Percentiles rank a stretch among this genome's conserved stretches.
Conservation (phyloP, 2,329 filamentous ascomycete genomes). For the Hirsutella thompsonii region DNA sequence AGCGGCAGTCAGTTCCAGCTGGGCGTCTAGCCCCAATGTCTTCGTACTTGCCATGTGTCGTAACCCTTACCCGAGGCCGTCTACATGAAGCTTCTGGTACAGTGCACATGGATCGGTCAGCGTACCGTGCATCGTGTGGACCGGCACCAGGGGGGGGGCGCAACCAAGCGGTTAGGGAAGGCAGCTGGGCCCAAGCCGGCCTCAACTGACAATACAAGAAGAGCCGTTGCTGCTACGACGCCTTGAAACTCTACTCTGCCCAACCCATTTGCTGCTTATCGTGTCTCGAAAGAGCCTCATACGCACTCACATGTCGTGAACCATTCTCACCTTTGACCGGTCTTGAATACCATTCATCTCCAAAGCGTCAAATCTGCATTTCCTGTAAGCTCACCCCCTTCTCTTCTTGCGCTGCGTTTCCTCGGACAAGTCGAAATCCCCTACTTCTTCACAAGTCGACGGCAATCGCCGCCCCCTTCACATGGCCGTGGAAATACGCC, state of each 20-base stretch:
- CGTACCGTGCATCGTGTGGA: slow-evolving; percentile 4
- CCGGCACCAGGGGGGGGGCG: slow-evolving; percentile 1
- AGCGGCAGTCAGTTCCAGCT: too few species aligned
- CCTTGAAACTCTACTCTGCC: background rate
- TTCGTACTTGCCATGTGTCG: too few species aligned
- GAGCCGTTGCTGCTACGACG: slow-evolving; percentile 3
- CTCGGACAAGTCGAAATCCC: too few species aligned
- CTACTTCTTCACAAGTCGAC: too few species aligned
- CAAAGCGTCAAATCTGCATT: background rate
- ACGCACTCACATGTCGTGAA: slow-evolving; percentile 2
- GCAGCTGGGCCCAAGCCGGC: background rate
- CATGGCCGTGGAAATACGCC: too few species aligned
- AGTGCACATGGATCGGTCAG: background rate
- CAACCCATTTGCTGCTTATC: background rate
- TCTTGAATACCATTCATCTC: slow-evolving; percentile 1
- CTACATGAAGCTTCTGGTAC: too few species aligned
- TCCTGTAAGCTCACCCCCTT: background rate
- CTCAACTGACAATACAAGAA: slow-evolving; percentile 3
- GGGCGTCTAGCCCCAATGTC: too few species aligned
- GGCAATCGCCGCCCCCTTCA: too few species aligned
- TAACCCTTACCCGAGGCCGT: too few species aligned
- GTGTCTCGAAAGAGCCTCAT: background rate
- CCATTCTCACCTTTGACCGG: slow-evolving; percentile 1
- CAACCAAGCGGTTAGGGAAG: background rate
- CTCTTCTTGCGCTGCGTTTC: too few species aligned